Evolutionary conservation across 2,329 filamentous ascomycete genomes (phyloP).

Genomic region (Fusarium fujikuroi): DNA sequence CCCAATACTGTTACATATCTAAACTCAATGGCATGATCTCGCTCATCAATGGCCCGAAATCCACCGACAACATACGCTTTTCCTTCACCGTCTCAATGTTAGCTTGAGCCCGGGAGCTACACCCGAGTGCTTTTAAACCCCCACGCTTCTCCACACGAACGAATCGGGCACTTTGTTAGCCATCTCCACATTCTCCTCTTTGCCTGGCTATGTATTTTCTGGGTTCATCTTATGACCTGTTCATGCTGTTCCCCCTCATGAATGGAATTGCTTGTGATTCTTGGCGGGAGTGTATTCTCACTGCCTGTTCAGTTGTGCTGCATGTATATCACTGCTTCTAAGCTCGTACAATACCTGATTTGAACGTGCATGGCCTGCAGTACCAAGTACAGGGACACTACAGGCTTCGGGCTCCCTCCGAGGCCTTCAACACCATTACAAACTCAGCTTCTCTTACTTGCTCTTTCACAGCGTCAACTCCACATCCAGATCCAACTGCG

Average conservation of each 20-base stretch:
- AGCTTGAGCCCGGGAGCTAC: background rate
- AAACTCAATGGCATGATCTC: background rate
- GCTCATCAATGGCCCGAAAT: background rate
- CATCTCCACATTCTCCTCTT: constrained; percentile 24
- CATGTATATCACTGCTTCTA: background rate
- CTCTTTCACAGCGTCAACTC: background rate
- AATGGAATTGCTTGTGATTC: background rate
- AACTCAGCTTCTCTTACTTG: constrained; percentile 21
- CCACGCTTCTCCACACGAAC: constrained; percentile 26
- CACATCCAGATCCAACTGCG: constrained; percentile 18
- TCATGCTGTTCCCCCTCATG: background rate
- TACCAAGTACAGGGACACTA: background rate
- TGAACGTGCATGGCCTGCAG: background rate
- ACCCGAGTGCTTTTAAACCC: background rate
- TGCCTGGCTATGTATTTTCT: background rate
- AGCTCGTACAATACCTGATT: background rate
- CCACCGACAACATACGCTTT: background rate
- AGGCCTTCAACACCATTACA: constrained; percentile 18
- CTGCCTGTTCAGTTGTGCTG: background rate
- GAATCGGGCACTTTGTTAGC: constrained; percentile 4
- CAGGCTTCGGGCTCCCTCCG: background rate
- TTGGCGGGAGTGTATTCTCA: background rate
- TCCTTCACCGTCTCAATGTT: constrained; percentile 4
- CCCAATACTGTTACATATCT: background rate
- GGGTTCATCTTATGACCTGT: constrained; percentile 1